Conservation (phyloP, 495 filamentous ascomycete species). For the Neurospora sp. region DNA sequence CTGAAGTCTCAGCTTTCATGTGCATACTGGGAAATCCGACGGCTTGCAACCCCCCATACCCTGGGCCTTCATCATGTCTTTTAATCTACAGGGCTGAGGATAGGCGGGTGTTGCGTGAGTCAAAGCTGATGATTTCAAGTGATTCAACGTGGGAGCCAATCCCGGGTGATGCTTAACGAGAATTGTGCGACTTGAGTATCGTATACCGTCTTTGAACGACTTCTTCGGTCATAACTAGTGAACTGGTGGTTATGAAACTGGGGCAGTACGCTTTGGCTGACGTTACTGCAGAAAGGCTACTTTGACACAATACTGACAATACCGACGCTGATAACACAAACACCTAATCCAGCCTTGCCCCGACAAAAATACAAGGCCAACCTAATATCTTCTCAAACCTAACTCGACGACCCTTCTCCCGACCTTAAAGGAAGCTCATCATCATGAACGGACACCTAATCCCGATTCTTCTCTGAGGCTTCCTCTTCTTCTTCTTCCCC, state of each 20-base stretch:
- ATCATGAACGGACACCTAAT: not conserved
- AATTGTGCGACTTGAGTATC: not conserved
- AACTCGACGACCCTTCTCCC: not conserved
- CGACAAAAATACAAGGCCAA: not conserved
- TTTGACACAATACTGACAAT: not conserved
- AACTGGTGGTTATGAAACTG: not conserved
- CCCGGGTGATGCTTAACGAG: not conserved
- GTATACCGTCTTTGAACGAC: not conserved
- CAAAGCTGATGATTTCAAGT: not conserved
- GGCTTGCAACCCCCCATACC: not conserved
- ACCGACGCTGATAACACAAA: not conserved
- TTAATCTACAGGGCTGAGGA: not conserved
- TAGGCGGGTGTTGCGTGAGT: not conserved
- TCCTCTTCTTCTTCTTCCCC: not conserved
- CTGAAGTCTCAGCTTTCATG: not conserved
- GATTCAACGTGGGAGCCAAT: not conserved
- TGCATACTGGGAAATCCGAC: not conserved
- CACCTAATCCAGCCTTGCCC: not conserved
- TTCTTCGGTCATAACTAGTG: not conserved
- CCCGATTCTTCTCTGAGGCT: not conserved
- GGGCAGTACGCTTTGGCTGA: not conserved
- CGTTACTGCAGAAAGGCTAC: not conserved
- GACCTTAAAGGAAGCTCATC: not conserved
- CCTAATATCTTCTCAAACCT: not conserved
- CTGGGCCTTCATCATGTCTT: not conserved